Conservation (phyloP, 805 yeast species). For the Soucietia sequanensis region DNA sequence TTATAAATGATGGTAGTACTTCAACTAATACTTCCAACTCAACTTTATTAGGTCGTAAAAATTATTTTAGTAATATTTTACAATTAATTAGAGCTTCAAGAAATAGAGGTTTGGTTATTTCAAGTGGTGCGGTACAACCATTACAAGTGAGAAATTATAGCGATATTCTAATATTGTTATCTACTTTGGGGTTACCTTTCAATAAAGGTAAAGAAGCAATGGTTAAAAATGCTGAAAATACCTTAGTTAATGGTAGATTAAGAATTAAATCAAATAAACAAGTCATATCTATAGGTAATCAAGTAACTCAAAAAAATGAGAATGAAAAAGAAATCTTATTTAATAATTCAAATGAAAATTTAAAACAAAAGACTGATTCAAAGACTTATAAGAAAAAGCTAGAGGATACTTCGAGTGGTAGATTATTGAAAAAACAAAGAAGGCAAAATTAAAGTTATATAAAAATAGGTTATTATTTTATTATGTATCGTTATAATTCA, state of each 20-base stretch:
- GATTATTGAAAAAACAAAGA: conserved; percentile 22
- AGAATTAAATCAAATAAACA: conserved; percentile 78
- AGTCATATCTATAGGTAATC: conserved; percentile 56
- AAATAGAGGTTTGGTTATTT: conserved; percentile 71
- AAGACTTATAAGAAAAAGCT: conserved; percentile 21
- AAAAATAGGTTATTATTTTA: too few species aligned
- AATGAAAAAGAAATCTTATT: conserved; percentile 26
- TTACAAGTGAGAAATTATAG: conserved; percentile 61
- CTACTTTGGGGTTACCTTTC: conserved; percentile 68
- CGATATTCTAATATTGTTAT: conserved; percentile 66
- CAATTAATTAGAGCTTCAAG: conserved; percentile 80
- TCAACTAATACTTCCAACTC: conserved; percentile 12
- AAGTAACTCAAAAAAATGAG: conserved; percentile 7
- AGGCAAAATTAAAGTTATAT: conserved; percentile 4
- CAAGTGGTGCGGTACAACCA: conserved; percentile 68
- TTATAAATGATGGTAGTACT: conserved; percentile 13
- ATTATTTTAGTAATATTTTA: conserved; percentile 67
- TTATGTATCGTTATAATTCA: too few species aligned
- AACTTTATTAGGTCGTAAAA: conserved; percentile 48
- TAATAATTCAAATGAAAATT: conserved; percentile 17
- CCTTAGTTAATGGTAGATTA: conserved; percentile 69
- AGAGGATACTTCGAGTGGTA: conserved; percentile 21
- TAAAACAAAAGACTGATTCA: conserved; percentile 11
- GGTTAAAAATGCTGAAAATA: conserved; percentile 59
- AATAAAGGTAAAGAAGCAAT: conserved; percentile 60